Conservation (phyloP, 495 filamentous ascomycete genomes). For the Aspergillus sparsus region DNA sequence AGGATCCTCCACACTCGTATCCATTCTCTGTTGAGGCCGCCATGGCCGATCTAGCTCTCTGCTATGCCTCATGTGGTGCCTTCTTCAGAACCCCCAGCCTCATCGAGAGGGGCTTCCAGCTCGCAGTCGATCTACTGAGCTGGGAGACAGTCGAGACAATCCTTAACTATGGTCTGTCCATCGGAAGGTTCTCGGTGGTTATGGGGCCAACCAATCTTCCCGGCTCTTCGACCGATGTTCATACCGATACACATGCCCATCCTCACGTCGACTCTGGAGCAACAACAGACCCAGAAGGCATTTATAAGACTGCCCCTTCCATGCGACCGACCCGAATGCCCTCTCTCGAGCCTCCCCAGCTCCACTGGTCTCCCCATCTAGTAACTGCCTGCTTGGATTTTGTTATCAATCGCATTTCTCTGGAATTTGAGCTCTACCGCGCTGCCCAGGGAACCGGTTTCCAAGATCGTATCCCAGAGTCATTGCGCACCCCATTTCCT, state of each 20-base stretch:
- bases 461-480: conserved; percentile 32
- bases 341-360: conserved; percentile 3
- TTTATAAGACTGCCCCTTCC: background rate
- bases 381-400: conserved; percentile 26
- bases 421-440: conserved; percentile 26
- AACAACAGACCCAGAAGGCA: background rate
- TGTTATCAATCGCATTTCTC: conserved; percentile 20
- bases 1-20: background rate
- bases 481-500: conserved; percentile 19
- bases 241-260: background rate
- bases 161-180: conserved; percentile 29
- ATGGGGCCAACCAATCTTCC: conserved; percentile 6
- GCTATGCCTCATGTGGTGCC: conserved; percentile 33
- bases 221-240: background rate
- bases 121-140: conserved; percentile 27
- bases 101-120: conserved; percentile 29
- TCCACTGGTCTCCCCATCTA: conserved; percentile 21
- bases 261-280: background rate
- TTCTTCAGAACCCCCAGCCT: conserved; percentile 30
- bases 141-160: conserved; percentile 35
- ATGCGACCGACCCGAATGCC: background rate
- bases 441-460: conserved; percentile 22
- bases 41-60: conserved; percentile 33
- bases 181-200: conserved; percentile 22
- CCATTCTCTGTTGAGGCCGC: conserved; percentile 23